Evolutionary conservation across 2,329 filamentous ascomycete genomes (phyloP).

Genomic region (Curvularia lunata): DNA sequence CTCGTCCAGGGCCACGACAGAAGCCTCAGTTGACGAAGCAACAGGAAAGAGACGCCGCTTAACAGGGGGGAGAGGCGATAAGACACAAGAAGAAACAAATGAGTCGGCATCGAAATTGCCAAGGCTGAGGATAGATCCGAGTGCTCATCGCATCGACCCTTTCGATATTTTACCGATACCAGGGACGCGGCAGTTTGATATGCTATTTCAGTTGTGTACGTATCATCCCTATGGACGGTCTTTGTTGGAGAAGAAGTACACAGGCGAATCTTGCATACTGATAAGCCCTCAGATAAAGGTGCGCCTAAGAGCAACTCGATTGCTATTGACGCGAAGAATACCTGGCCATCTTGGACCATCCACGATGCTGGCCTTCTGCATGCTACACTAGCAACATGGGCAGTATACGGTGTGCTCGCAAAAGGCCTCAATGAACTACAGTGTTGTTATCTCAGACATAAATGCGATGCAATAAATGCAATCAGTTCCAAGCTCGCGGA

Average conservation of each 20-base stretch:
- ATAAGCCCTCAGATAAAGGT: conserved; percentile 21
- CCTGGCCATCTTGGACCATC: conserved; percentile 33
- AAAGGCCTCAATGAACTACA: conserved; percentile 16
- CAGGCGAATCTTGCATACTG: background rate
- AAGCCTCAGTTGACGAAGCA: background rate
- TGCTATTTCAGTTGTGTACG: conserved; percentile 35
- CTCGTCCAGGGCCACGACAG: background rate
- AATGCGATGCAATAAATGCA: conserved; percentile 34
- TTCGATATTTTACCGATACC: conserved; percentile 36
- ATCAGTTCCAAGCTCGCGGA: conserved; percentile 29
- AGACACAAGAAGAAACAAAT: background rate
- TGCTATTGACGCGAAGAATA: conserved; percentile 28
- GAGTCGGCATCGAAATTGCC: background rate
- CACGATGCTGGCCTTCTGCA: conserved; percentile 34
- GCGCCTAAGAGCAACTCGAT: conserved; percentile 27
- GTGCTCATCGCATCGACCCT: conserved; percentile 28
- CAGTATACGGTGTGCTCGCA: conserved; percentile 32
- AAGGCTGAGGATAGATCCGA: conserved; percentile 18
- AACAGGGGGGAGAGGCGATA: background rate
- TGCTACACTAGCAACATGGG: conserved; percentile 39
- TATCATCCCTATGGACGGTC: background rate
- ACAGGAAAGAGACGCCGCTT: background rate
- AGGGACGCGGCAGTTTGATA: conserved; percentile 27
- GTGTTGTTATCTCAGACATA: conserved; percentile 31
- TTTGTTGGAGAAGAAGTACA: no score